These are phyloP conservation scores for Pseudozyma thailandica DNA, from an alignment of 1,284 basidiomycete species.

Conservation along the genomic window DNA sequence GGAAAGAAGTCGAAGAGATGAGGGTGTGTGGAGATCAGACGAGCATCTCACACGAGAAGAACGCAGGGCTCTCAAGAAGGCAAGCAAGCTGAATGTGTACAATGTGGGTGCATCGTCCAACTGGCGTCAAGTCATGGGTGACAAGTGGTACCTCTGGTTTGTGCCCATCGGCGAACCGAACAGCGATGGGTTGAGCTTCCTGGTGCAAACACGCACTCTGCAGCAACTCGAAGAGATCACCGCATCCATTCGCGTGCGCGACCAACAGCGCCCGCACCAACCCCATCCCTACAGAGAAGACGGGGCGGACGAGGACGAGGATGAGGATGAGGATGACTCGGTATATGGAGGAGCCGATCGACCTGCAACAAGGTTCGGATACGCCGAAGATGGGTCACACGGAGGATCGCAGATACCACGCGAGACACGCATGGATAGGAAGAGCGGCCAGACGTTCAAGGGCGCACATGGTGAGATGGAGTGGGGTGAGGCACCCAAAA, in stretches of 20 bases:
- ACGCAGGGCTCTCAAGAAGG: conserved; percentile 50
- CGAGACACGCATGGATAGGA: conserved; percentile 19
- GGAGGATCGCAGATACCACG: conserved; percentile 2
- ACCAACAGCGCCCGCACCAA: conserved; percentile 1
- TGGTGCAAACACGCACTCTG: conserved; percentile 42
- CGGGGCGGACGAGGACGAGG: neutral
- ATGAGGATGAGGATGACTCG: conserved; percentile 33
- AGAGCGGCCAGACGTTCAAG: conserved; percentile 29
- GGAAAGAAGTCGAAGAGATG: neutral
- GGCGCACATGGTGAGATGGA: conserved; percentile 54
- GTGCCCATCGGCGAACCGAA: conserved; percentile 55
- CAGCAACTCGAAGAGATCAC: conserved; percentile 50
- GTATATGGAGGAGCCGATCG: conserved; percentile 22
- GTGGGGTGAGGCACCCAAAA: conserved; percentile 54
- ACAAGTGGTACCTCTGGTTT: conserved; percentile 49
- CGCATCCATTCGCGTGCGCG: conserved; percentile 22
- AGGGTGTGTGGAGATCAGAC: conserved; percentile 42
- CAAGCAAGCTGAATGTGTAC: conserved; percentile 61
- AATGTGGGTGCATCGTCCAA: conserved; percentile 53
- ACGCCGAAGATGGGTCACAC: conserved; percentile 3
- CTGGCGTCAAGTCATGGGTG: conserved; percentile 57
- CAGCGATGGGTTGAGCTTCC: conserved; percentile 42
- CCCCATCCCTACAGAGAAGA: neutral
- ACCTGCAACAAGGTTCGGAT: conserved; percentile 23
- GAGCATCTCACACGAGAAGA: conserved; percentile 54